phyloP scores from a whole-genome alignment of 371 early-diverging fungal species.

The Mortierella sp. region DNA sequence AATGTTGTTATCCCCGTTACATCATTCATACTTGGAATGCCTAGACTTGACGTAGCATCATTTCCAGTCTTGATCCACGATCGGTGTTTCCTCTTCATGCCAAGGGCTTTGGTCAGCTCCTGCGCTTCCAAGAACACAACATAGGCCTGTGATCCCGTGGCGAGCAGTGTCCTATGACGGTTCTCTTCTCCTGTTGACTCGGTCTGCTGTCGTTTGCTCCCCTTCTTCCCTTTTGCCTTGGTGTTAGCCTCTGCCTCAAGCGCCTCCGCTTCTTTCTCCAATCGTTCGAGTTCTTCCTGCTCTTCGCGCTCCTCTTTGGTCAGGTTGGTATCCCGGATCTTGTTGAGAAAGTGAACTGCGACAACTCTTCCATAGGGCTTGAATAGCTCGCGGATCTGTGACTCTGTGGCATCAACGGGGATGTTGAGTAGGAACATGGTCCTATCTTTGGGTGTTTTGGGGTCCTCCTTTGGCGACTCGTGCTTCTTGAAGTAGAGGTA shows the following conservation, averaged over 20 bases:
- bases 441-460: conserved; percentile 66
- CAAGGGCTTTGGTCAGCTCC: conserved; percentile 69
- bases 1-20: too few relatives aligned
- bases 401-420: conserved; percentile 82
- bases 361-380: conserved; percentile 72
- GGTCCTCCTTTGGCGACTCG: conserved; percentile 62
- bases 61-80: conserved; percentile 70
- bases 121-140: conserved; percentile 78
- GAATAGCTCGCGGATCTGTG: conserved; percentile 81
- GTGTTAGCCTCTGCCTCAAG: conserved; percentile 27
- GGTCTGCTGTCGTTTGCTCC: conserved; percentile 29
- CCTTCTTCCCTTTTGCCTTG: conserved; percentile 52
- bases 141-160: conserved; percentile 77
- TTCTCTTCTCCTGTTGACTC: neutral
- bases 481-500: conserved; percentile 81
- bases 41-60: conserved; percentile 60
- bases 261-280: conserved; percentile 38
- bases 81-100: conserved; percentile 68
- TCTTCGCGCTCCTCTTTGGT: conserved; percentile 51
- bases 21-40: conserved; percentile 54
- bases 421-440: conserved; percentile 86
- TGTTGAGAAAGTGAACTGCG: conserved; percentile 64
- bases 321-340: conserved; percentile 35
- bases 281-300: conserved; percentile 53
- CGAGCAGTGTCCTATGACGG: conserved; percentile 38